phyloP scores from a whole-genome alignment of 495 filamentous ascomycete species.

The Penicillium flavigenum region DNA sequence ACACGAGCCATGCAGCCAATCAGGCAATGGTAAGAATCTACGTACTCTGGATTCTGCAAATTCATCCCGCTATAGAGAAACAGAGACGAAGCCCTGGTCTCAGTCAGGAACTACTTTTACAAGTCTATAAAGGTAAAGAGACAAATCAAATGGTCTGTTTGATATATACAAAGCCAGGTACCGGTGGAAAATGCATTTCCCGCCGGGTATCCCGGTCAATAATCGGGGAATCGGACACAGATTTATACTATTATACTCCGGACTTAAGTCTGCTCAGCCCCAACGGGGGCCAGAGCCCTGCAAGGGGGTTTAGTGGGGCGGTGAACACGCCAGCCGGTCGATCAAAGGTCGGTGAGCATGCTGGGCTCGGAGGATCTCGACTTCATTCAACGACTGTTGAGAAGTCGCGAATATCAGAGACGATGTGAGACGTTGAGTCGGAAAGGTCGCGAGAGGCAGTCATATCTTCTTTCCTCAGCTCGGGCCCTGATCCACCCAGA shows the following conservation, averaged over 20 bases:
- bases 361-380: neutral
- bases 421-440: neutral
- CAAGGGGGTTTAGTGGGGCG: neutral
- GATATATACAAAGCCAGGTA: neutral
- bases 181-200: neutral
- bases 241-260: neutral
- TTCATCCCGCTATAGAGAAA: neutral
- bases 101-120: neutral
- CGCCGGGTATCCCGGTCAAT: neutral
- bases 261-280: neutral
- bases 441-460: neutral
- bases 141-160: neutral
- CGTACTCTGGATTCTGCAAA: neutral
- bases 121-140: neutral
- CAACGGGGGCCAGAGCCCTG: neutral
- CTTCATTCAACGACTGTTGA: neutral
- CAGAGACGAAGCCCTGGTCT: neutral
- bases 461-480: conserved; percentile 17
- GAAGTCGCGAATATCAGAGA: neutral
- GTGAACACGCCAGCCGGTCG: neutral
- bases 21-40: no score
- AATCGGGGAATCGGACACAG: neutral
- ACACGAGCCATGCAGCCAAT: neutral
- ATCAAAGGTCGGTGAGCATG: neutral
- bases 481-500: conserved; percentile 36